Evolutionary conservation across 106 monocot genomes (phyloP), one percentile per base, ranked within the genome.

Genomic region (Acorus calamus): DNA sequence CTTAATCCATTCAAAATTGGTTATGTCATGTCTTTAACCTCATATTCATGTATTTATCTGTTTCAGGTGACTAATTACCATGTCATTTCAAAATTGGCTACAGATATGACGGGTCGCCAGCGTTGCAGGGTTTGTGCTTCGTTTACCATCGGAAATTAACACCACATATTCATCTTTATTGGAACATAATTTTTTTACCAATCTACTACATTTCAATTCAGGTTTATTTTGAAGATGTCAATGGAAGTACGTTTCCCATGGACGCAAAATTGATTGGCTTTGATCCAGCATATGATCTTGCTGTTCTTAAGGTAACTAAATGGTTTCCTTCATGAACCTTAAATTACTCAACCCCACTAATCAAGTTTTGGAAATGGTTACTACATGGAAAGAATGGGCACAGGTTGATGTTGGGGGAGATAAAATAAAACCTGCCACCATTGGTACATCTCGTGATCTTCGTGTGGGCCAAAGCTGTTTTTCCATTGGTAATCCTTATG

Each of bases 401-500:
- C 69, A 94, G 93, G 84, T 94, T 62, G 76, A 94, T 66, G 72
- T 82, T 10, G 82, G 84, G n/a, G 66, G 64, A 12, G 75, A 80
- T 49, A 78, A 76, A 72, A 65, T 89, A 65, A 89, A 65, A 43
- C 94, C 94, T 6, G 83, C 80, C 28, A 49, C 61, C 10, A 80
- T 94, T 65, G 94, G 94, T 3, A 84, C 77, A 44, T 94, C 94
- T 9, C 41, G 47, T 62, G 71, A 82, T 68, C 43, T 94, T 55
- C 62, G 67, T 69, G 94, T 94, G 4, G 94, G 94, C 11, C 94
- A 89, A 62, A 89, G 84, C 56, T 94, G 94, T 72, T 94, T 84
- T 59, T 89, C 94, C 14, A 94, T 89, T 50, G 94, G 94, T 47
- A 94, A 94, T 65, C 94, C 94, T 64, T 89, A 75, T 78, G 94